A percentile compares a stretch with the other conserved stretches of the same genome.
These are phyloP conservation scores for Eutrema heterophyllum DNA, from an alignment of 345 rosid species.

Conservation along the genomic window DNA sequence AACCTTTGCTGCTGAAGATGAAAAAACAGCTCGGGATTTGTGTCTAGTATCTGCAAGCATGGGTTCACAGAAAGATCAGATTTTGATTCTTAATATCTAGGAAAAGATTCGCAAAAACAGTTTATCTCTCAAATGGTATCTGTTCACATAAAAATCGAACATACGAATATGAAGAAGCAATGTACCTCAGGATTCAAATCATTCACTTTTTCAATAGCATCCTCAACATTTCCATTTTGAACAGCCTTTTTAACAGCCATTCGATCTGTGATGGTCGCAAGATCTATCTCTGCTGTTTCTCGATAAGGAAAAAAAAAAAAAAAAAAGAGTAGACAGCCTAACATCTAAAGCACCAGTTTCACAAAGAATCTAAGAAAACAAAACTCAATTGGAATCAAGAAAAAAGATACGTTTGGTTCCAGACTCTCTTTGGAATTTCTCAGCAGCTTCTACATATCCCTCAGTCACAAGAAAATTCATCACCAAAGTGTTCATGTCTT, in stretches of 20 bases:
- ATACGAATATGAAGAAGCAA: slow-evolving; percentile 8
- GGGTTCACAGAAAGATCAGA: neutral
- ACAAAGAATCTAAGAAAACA: neutral
- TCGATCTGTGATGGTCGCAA: slow-evolving; percentile 82
- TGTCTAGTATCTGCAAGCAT: slow-evolving; percentile 67
- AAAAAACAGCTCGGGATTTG: slow-evolving; percentile 92
- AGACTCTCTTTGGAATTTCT: slow-evolving; percentile 82
- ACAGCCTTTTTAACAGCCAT: slow-evolving; percentile 99
- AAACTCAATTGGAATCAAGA: neutral
- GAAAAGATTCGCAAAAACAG: neutral
- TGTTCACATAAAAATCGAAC: neutral
- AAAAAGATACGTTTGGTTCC: slow-evolving; percentile 91
- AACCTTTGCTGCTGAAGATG: slow-evolving; percentile 98
- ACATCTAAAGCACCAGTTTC: neutral
- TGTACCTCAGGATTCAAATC: slow-evolving; percentile 90
- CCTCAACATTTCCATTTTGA: slow-evolving; percentile 91
- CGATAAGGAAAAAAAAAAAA: slow-evolving; percentile 40
- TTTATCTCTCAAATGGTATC: neutral
- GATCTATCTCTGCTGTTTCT: slow-evolving; percentile 88
- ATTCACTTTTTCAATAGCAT: slow-evolving; percentile 94
- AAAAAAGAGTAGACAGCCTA: neutral
- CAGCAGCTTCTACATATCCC: slow-evolving; percentile 95
- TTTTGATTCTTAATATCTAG: neutral
- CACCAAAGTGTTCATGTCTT: slow-evolving; percentile 92
- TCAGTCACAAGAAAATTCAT: slow-evolving; percentile 99